Evolutionary conservation across 139 green algal species (phyloP), one percentile per base, ranked within the genome.

Genomic region (Chlamydomonas incerta): DNA sequence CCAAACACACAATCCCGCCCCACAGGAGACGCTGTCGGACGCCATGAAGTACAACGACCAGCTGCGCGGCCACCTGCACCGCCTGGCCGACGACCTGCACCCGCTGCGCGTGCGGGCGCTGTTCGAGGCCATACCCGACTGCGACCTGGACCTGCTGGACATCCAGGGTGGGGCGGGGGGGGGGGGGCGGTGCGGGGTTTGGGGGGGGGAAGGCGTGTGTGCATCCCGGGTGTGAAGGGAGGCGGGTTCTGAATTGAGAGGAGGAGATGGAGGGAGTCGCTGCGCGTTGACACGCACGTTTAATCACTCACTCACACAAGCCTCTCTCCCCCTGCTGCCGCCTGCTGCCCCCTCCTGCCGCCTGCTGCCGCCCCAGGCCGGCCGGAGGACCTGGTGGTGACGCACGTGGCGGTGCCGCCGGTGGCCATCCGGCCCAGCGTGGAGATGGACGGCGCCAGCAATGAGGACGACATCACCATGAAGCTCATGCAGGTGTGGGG

Each of bases 381-480:
- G 14, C 96, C 97, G 0, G 97, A 99, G 92, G 76, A 96, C 82
- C 90, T 99, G 82, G 84, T 99, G 15, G 34, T 99, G 70, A 97
- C 91, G 0, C 86, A 95, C 81, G 65, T 99, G 18, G 90, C 96
- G 1, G 98, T 99, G 82, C 98, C 97, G 2, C 97, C 97, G 3
- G 97, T 99, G 52, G 96, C 93, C 91, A 99, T 99, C 90, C 91
- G 97, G 10, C 97, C 97, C 33, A 95, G 87, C n/a, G 97, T 99
- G 74, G 97, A 99, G 88, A 98, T 99, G 97, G 97, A 99, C 83
- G 95, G 94, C 0, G 95, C 97, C 10, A 97, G 86, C 68, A 99
- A 99, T 81, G 98, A 99, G 94, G 98, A 99, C 87, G 97, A 99
- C 93, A 96, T 99, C 86, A 98, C 96, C 28, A 97, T 99, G 92